These are phyloP conservation scores for Zychaea mexicana DNA, from an alignment of 371 early-diverging fungal species.

Conservation along the genomic window DNA sequence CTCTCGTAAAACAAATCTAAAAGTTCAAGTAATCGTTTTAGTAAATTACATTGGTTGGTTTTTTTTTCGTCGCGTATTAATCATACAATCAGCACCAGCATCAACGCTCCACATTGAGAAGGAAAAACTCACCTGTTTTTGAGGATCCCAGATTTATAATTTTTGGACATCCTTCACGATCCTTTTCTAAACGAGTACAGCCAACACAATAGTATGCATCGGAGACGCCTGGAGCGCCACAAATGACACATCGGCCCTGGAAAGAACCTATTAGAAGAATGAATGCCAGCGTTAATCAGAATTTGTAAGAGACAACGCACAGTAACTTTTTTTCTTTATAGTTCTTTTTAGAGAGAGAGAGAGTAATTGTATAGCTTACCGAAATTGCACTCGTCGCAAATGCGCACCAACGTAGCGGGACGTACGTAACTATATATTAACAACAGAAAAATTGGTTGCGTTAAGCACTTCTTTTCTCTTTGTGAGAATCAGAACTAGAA, in stretches of 20 bases:
- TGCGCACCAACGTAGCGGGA: constrained; percentile 87
- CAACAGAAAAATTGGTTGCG: neutral
- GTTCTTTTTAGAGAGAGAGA: neutral
- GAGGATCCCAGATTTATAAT: constrained; percentile 88
- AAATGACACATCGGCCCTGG: constrained; percentile 92
- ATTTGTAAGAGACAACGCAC: no score
- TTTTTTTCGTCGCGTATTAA: no score
- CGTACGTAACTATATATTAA: constrained; percentile 65
- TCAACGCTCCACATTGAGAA: neutral
- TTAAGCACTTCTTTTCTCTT: neutral
- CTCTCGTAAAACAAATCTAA: constrained; percentile 89
- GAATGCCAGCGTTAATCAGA: no score
- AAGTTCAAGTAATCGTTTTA: no score
- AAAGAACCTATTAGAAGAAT: constrained; percentile 54
- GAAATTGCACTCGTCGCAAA: constrained; percentile 98
- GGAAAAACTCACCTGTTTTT: constrained; percentile 50
- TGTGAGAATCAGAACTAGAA: neutral
- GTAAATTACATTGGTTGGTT: no score
- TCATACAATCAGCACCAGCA: no score
- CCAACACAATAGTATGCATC: constrained; percentile 97
- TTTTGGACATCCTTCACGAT: constrained; percentile 98
- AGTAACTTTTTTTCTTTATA: no score
- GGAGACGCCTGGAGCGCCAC: constrained; percentile 90
- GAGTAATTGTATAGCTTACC: constrained; percentile 38
- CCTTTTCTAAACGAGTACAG: constrained; percentile 91